phyloP scores from a whole-genome alignment of 179 eudicot genomes.

The Carnegiea gigantea region DNA sequence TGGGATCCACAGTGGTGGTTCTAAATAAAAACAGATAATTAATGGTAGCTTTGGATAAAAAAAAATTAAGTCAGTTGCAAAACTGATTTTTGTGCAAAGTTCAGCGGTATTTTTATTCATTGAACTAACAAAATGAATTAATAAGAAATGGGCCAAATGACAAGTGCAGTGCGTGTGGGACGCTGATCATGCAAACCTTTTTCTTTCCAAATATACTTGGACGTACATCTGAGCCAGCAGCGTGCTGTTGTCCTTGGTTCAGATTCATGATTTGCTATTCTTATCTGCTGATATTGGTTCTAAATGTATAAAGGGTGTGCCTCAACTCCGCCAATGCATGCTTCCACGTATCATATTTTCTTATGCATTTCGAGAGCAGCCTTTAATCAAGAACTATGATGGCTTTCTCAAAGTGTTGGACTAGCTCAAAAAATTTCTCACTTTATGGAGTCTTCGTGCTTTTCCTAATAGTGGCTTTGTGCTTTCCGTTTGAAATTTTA shows the following conservation, averaged over 20 bases:
- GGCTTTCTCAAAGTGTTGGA: neutral
- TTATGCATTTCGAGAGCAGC: no score
- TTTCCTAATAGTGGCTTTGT: neutral
- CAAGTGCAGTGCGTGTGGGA: no score
- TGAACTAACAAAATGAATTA: no score
- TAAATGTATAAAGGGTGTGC: neutral
- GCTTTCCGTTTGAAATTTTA: neutral
- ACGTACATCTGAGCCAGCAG: neutral
- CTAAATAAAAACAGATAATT: no score
- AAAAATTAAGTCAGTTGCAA: no score
- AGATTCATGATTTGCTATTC: neutral
- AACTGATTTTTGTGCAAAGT: no score
- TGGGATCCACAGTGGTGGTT: no score
- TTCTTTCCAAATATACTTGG: neutral
- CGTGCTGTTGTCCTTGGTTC: neutral
- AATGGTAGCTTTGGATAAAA: no score
- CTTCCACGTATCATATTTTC: neutral
- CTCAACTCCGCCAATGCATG: neutral
- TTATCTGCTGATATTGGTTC: neutral
- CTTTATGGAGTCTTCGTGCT: neutral
- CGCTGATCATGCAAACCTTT: no score
- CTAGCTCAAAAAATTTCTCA: neutral
- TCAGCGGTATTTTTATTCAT: no score
- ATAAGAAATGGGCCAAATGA: no score
- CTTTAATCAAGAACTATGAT: conserved; percentile 4